Evolutionary conservation across 768 basidiomycete genomes (phyloP).

Genomic region (Tricholoma furcatifolium): DNA sequence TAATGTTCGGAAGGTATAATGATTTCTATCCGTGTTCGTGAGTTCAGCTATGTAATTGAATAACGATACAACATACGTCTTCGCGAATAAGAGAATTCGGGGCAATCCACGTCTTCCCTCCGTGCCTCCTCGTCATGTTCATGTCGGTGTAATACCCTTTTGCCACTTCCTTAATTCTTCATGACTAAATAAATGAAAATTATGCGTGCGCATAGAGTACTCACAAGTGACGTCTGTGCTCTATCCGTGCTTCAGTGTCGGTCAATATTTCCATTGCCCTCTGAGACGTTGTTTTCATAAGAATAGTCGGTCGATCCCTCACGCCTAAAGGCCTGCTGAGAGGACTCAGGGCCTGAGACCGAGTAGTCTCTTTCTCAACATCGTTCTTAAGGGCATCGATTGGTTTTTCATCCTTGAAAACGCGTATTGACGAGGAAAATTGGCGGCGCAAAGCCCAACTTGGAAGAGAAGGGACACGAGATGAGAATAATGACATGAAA

Average conservation of each 20-base stretch:
- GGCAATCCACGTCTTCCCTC: conserved; percentile 95
- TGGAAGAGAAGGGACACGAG: conserved; percentile 10
- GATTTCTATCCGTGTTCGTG: conserved; percentile 64
- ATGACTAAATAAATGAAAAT: not conserved
- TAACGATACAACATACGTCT: conserved; percentile 58
- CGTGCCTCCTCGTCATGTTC: conserved; percentile 75
- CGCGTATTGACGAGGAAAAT: conserved; percentile 14
- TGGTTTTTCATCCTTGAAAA: conserved; percentile 3
- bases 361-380: conserved; percentile 16
- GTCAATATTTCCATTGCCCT: conserved; percentile 61
- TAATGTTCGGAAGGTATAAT: conserved; percentile 86
- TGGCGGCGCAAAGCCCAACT: conserved; percentile 15
- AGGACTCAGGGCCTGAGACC: conserved; percentile 27
- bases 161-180: conserved; percentile 50
- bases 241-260: conserved; percentile 67
- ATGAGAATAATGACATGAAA: conserved; percentile 18
- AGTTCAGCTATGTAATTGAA: not conserved
- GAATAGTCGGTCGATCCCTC: conserved; percentile 60
- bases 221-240: conserved; percentile 66
- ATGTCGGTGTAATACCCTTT: conserved; percentile 88
- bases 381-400: conserved; percentile 9
- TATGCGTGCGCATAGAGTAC: conserved; percentile 15
- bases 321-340: conserved; percentile 78
- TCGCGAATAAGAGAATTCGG: conserved; percentile 86
- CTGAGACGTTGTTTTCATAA: conserved; percentile 56